Evolutionary conservation across 2,329 filamentous ascomycete species (phyloP).

Genomic region (Pestalotiopsis sp.): DNA sequence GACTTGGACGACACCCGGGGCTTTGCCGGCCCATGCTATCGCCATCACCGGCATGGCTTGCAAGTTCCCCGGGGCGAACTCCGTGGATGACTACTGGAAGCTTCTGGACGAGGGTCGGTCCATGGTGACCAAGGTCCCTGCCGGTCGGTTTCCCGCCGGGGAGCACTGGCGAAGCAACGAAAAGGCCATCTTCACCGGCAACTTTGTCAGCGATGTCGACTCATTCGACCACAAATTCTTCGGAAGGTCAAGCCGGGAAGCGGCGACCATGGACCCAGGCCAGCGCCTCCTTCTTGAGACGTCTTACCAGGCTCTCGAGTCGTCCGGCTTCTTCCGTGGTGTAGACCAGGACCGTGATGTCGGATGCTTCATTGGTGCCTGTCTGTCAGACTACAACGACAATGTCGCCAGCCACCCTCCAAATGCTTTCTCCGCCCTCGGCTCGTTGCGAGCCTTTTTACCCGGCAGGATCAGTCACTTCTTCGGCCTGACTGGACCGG

Average conservation of each 20-base stretch:
- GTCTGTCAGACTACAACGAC: conserved; percentile 21
- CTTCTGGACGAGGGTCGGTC: conserved; percentile 19
- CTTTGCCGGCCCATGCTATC: conserved; percentile 26
- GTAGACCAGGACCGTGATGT: conserved; percentile 22
- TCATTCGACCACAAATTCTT: conserved; percentile 28
- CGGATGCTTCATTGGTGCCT: conserved; percentile 24
- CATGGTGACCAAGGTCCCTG: conserved; percentile 17
- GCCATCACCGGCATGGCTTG: conserved; percentile 41
- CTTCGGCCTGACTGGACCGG: conserved; percentile 45
- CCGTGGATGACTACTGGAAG: conserved; percentile 23
- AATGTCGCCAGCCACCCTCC: conserved; percentile 19
- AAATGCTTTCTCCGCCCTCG: conserved; percentile 17
- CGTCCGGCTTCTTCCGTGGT: conserved; percentile 25
- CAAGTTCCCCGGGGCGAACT: conserved; percentile 33
- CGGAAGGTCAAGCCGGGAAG: conserved; percentile 29
- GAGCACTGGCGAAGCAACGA: not conserved
- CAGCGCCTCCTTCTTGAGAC: conserved; percentile 37
- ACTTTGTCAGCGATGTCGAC: conserved; percentile 27
- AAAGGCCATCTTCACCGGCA: conserved; percentile 21
- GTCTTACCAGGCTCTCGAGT: conserved; percentile 36
- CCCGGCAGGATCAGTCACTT: conserved; percentile 40
- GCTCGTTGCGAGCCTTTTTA: conserved; percentile 28
- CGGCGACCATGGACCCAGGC: conserved; percentile 34
- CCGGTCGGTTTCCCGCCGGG: conserved; percentile 15
- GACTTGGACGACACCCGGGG: not conserved